Percentiles rank a stretch among this genome's conserved stretches.
phyloP scores from a whole-genome alignment of 1,139 yeast genomes.

The Hemisphaericaspora subhashii region DNA sequence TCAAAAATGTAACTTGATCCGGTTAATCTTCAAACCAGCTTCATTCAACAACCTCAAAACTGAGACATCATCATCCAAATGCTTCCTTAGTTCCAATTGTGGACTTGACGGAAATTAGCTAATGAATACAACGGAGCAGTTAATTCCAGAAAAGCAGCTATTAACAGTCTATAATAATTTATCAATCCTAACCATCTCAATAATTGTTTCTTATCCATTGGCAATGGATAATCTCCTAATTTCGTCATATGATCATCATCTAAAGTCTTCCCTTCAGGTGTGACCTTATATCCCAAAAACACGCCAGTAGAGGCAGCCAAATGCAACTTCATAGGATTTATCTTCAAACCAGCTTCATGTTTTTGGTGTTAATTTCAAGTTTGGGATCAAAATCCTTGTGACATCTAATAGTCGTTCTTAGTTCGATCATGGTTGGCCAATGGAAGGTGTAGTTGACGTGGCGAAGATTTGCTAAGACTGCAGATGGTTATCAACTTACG shows the following conservation, averaged over 20 bases:
- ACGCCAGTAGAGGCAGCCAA: neutral
- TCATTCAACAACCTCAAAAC: too few relatives aligned
- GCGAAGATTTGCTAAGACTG: too few relatives aligned
- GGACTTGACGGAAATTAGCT: neutral
- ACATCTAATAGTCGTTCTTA: too few relatives aligned
- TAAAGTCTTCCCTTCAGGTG: neutral
- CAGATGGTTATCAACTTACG: too few relatives aligned
- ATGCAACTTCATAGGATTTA: neutral
- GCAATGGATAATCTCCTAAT: neutral
- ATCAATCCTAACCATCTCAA: neutral
- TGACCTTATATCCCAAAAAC: neutral
- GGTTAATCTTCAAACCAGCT: too few relatives aligned
- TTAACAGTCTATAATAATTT: neutral
- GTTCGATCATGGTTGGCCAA: too few relatives aligned
- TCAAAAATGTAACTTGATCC: too few relatives aligned
- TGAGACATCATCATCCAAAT: too few relatives aligned
- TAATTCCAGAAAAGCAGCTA: neutral
- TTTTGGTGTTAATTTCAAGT: too few relatives aligned
- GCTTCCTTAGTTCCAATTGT: too few relatives aligned
- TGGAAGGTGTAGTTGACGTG: too few relatives aligned
- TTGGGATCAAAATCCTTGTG: too few relatives aligned
- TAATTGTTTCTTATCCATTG: neutral
- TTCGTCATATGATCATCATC: neutral
- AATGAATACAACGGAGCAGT: neutral
- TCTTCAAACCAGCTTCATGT: constrained; percentile 1